phyloP scores from a whole-genome alignment of 257 asterid species.

The Solanum tacnaense region DNA sequence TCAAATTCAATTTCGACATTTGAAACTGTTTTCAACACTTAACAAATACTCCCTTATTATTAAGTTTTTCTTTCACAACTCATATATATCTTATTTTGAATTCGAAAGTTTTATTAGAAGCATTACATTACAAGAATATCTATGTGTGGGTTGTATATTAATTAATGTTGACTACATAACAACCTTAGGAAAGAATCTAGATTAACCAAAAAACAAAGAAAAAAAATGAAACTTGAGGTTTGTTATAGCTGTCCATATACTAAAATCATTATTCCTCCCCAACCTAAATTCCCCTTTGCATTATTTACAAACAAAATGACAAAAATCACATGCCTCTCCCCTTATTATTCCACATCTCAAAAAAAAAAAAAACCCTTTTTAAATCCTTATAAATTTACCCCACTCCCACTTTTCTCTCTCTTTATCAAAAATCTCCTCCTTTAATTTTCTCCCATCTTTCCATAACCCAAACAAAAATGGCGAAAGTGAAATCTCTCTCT shows the following conservation, averaged over 20 bases:
- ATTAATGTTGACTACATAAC: neutral
- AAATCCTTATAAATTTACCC: neutral
- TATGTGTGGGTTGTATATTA: neutral
- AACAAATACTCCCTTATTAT: neutral
- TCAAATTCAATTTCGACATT: too few relatives aligned
- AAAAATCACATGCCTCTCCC: neutral
- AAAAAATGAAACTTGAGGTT: too few relatives aligned
- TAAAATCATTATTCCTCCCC: neutral
- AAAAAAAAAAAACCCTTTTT: neutral
- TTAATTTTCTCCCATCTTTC: neutral
- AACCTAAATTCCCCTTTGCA: neutral
- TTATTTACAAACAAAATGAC: neutral
- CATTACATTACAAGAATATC: neutral
- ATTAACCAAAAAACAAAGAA: neutral
- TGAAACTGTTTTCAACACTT: neutral
- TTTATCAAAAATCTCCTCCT: neutral
- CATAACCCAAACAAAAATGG: neutral
- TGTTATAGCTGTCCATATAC: neutral
- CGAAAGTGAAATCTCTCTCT: neutral
- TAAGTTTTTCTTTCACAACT: neutral
- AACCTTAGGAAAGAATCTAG: neutral
- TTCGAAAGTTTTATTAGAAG: neutral
- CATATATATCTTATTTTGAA: neutral
- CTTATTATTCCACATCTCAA: neutral
- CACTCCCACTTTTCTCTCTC: neutral